Base-by-base conservation (phyloP, 2,329 filamentous ascomycete species). In the Davidsoniella neocaledoniae region DNA sequence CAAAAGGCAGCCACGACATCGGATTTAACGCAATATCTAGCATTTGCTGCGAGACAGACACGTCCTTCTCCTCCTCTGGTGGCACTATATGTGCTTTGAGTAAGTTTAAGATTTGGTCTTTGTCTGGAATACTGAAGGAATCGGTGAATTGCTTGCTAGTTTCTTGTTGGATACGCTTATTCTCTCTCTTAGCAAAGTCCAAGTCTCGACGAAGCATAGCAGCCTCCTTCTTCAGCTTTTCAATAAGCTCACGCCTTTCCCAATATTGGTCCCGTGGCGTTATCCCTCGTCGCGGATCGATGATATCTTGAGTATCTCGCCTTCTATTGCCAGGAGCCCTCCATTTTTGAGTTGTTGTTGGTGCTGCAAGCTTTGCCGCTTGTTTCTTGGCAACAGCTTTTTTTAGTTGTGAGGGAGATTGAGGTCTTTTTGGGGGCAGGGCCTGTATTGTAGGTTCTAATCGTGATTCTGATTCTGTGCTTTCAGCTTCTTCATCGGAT, bases 151-250 rank as follows among this genome's bases (percentile, higher is more conserved):
- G 33, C 25, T 40, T 42, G 23, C 65, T 21, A 63, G 68, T 38
- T 58, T 53, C 42, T 14, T 45, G 43, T 26, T 69, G 64, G 46
- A 78, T 62, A 16, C 73, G 69, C 43, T 74, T 69, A 48, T 79
- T 79, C 57, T 79, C 79, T n/a, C 64, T 66, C 46, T 69, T 69
- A 6, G 75, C 69, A 4, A 76, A 58, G 7, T 66, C 60, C n/a
- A 84, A 58, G 54, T 86, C 81, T 19, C 66, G 67, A 57, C 75
- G 70, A 1, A 86, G 61, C 41, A 66, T 64, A 37, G 68, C 65
- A 2, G 83, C 62, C 57, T 85, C 73, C 4, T 67, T 67, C 3
- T 69, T 61, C 1, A 85, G 64, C 5, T 66, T 65, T 50, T 76
- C 71, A 41, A 72, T 70, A 29, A 71, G 58, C 41, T 67, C 67